Evolutionary conservation across 148 eudicot genomes (phyloP).

Genomic region (Silene conica): DNA sequence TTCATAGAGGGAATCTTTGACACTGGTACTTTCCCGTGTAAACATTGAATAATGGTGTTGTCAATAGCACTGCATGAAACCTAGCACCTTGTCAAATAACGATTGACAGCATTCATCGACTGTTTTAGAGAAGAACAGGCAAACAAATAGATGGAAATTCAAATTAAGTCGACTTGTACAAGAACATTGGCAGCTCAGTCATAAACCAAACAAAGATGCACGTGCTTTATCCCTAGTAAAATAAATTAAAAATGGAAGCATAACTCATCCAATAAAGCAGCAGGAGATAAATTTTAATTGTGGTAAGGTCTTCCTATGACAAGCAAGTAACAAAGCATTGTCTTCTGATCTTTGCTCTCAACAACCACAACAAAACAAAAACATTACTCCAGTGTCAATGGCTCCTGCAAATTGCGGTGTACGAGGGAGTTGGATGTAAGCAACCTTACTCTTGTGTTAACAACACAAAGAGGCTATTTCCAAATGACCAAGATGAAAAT

Average conservation of each 20-base stretch:
- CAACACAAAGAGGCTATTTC: too few relatives aligned
- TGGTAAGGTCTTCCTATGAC: not conserved
- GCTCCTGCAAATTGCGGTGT: too few relatives aligned
- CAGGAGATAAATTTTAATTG: too few relatives aligned
- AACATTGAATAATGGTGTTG: constrained; percentile 64
- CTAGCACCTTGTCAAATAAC: constrained; percentile 17
- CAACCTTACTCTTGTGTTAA: too few relatives aligned
- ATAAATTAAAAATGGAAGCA: too few relatives aligned
- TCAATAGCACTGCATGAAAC: constrained; percentile 61
- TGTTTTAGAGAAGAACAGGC: too few relatives aligned
- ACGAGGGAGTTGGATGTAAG: too few relatives aligned
- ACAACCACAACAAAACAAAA: too few relatives aligned
- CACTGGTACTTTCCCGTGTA: constrained; percentile 80
- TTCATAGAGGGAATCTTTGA: constrained; percentile 63
- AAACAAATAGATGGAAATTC: not conserved
- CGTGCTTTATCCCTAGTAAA: not conserved
- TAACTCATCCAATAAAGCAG: too few relatives aligned
- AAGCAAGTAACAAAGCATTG: not conserved
- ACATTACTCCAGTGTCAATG: too few relatives aligned
- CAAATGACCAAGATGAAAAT: too few relatives aligned
- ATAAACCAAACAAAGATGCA: not conserved
- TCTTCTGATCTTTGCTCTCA: not conserved
- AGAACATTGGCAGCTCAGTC: not conserved
- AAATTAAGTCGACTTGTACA: not conserved
- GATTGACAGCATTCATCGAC: too few relatives aligned